Conservation (phyloP, 345 rosid genomes). For the Eucalyptus pauciflora region DNA sequence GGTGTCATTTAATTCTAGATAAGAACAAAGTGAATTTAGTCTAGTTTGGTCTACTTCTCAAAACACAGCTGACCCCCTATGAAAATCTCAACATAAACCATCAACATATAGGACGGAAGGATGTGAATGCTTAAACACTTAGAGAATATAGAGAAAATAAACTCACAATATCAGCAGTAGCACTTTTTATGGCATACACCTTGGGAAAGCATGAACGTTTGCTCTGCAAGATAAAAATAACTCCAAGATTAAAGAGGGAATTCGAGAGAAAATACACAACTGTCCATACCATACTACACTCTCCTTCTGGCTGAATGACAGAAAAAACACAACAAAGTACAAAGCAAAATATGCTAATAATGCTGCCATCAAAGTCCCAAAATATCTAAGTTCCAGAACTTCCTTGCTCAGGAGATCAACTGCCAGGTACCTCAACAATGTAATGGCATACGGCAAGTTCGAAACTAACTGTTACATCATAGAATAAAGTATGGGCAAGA, state of each 20-base stretch:
- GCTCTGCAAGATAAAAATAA: slow-evolving; percentile 37
- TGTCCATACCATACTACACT: background rate
- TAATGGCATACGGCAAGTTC: background rate
- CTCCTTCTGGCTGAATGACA: background rate
- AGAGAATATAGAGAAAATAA: background rate
- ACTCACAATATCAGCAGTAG: slow-evolving; percentile 90
- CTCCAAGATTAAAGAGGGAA: background rate
- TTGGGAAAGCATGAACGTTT: slow-evolving; percentile 78
- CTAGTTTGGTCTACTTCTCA: background rate
- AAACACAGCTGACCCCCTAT: background rate
- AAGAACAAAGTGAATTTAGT: background rate
- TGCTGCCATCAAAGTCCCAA: background rate
- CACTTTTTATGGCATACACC: slow-evolving; percentile 78
- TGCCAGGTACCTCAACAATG: background rate
- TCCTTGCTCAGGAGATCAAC: background rate
- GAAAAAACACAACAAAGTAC: background rate
- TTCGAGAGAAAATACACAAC: background rate
- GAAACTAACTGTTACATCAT: background rate
- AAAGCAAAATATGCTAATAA: background rate
- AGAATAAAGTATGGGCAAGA: background rate
- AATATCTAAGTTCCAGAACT: background rate
- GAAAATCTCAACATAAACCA: background rate
- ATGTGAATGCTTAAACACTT: background rate
- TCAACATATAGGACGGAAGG: background rate
- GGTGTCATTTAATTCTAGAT: background rate